phyloP scores from a whole-genome alignment of 805 yeast genomes.

The Ogataea salicorniae region DNA sequence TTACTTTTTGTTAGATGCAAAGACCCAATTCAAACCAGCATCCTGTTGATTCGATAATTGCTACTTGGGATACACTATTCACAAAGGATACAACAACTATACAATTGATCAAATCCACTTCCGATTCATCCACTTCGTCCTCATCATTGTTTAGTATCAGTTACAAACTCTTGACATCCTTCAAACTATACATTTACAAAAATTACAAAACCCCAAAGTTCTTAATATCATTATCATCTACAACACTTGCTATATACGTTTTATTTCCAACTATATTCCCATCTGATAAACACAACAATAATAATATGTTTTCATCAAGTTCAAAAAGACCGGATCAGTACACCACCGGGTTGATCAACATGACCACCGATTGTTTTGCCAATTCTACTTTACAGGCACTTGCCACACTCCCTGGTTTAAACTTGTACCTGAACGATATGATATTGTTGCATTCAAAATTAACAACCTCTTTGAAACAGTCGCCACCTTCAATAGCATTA shows the following conservation, averaged over 20 bases:
- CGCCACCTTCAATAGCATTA: slow-evolving; percentile 40
- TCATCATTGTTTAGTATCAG: background rate
- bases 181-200: background rate
- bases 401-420: slow-evolving; percentile 54
- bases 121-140: background rate
- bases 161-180: background rate
- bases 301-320: slow-evolving; percentile 12
- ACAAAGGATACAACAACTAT: background rate
- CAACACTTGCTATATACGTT: slow-evolving; percentile 9
- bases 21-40: background rate
- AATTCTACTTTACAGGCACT: slow-evolving; percentile 83
- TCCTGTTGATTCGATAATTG: background rate
- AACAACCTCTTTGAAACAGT: slow-evolving; percentile 5
- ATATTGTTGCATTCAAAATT: slow-evolving; percentile 19
- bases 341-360: slow-evolving; percentile 79
- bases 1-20: no score
- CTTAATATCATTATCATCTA: slow-evolving; percentile 1
- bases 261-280: slow-evolving; percentile 16
- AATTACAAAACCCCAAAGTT: slow-evolving; percentile 1
- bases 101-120: background rate
- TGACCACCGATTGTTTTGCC: slow-evolving; percentile 88
- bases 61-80: background rate
- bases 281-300: background rate
- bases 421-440: slow-evolving; percentile 47
- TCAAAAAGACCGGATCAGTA: slow-evolving; percentile 57